Evolutionary conservation across 257 asterid species (phyloP), one percentile per base, ranked within the genome.

Genomic region (Fraxinus quadrangulata): DNA sequence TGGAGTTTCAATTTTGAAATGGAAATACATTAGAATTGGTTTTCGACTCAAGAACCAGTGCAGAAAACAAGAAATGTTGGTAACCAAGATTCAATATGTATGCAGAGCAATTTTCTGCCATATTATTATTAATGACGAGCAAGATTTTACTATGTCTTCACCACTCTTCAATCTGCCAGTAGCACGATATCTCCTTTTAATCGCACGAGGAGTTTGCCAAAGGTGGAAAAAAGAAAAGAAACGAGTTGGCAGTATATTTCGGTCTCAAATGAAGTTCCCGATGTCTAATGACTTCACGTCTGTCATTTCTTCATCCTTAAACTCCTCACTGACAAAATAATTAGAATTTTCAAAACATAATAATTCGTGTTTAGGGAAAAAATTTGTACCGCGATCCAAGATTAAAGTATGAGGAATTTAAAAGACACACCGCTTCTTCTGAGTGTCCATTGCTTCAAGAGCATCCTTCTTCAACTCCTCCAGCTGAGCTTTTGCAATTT

Each of bases 381-480:
- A 26, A 30, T 21, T 56, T 19, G 7, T 19, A 21, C 12, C 0
- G 30, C 7, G 13, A 8, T 73, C 24, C 49, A 40, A 40, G 49
- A 28, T 36, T 10, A 36, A 40, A 66, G 5, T 10, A 36, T 5
- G 23, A 1, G 14, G 4, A 24, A 26, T 68, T 67, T 49, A 78
- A 75, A 75, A 39, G 59, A 45, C 31, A 67, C 87, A 94, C 97
- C 93, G 67, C 84, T 93, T 93, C 90, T 89, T 91, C 83, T 95
- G 98, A 74, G 98, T 88, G 36, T 91, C 98, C 99, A 95, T 95
- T 77, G 98, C 99, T 79, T 95, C 98, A 74, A 84, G 4, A 40
- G 88, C 91, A 39, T 92, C 97, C 89, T 94, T 94, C 86, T 92
- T 87, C 87, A 95, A 84, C 81, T 91, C 97, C 80, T 88, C 96